A percentile compares a stretch with the other conserved stretches of the same genome.
These are phyloP conservation scores for Eucalyptus sp. DNA, from an alignment of 345 rosid genomes.

Conservation along the genomic window DNA sequence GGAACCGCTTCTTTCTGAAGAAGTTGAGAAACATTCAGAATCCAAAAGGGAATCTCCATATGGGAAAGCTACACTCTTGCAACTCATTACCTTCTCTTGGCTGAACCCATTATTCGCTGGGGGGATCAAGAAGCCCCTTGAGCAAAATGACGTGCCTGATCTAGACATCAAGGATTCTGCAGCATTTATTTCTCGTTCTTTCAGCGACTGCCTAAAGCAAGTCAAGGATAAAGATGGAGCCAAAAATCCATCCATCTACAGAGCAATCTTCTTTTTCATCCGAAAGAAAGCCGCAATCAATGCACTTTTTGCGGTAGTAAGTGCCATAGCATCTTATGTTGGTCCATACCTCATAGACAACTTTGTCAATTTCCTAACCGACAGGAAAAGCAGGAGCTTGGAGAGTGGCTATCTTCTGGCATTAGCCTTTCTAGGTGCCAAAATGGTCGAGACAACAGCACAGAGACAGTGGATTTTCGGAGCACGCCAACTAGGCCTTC, in stretches of 20 bases:
- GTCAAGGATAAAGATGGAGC: constrained; percentile 37
- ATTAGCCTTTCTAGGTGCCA: constrained; percentile 57
- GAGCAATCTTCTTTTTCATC: constrained; percentile 42
- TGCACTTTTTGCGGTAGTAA: constrained; percentile 58
- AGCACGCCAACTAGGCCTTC: constrained; percentile 77
- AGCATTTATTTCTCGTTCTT: constrained; percentile 28
- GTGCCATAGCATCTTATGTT: constrained; percentile 59
- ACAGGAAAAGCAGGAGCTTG: constrained; percentile 34
- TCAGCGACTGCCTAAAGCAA: constrained; percentile 34
- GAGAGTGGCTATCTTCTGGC: constrained; percentile 68
- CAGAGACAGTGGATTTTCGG: constrained; percentile 95
- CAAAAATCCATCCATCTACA: constrained; percentile 52
- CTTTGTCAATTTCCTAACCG: constrained; percentile 47
- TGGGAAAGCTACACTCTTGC: constrained; percentile 62
- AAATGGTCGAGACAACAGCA: constrained; percentile 66
- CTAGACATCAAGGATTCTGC: constrained; percentile 63
- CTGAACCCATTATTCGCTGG: constrained; percentile 66
- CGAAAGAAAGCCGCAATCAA: constrained; percentile 66
- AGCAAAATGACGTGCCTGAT: constrained; percentile 57
- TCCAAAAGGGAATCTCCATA: constrained; percentile 38
- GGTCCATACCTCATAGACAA: constrained; percentile 80
- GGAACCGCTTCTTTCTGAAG: constrained; percentile 45
- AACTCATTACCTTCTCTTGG: constrained; percentile 86
- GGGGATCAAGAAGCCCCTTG: constrained; percentile 70
- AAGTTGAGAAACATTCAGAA: constrained; percentile 10